Percentiles rank a stretch among this genome's conserved stretches.
Evolutionary conservation across 768 basidiomycete genomes (phyloP).

Genomic region (Hygrophoropsis aurantiaca): DNA sequence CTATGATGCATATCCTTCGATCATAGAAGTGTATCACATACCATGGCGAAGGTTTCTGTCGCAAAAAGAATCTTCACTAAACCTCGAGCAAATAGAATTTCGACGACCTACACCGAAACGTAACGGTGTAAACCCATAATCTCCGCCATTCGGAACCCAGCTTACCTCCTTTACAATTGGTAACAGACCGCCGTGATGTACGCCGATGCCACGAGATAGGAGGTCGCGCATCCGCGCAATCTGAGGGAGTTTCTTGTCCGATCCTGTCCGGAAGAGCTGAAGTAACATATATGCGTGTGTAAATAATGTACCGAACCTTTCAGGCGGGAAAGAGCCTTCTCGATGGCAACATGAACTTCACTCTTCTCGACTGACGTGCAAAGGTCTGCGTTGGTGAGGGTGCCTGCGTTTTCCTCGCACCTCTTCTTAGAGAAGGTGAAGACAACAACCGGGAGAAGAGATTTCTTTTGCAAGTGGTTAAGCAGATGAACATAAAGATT

Average conservation of each 20-base stretch:
- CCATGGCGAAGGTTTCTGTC: conserved; percentile 99
- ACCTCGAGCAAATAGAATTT: conserved; percentile 93
- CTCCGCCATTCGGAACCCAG: background rate
- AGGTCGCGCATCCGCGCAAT: conserved; percentile 88
- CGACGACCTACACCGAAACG: conserved; percentile 68
- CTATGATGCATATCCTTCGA: conserved; percentile 9
- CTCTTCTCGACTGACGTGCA: conserved; percentile 92
- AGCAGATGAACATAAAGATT: conserved; percentile 94
- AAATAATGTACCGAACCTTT: conserved; percentile 59
- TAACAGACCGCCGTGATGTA: conserved; percentile 95
- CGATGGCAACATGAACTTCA: conserved; percentile 92
- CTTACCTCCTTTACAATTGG: conserved; percentile 95
- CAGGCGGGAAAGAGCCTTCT: conserved; percentile 85
- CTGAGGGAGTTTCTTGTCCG: conserved; percentile 91
- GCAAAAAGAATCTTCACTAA: conserved; percentile 96
- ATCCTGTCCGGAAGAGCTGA: conserved; percentile 47
- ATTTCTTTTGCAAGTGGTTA: conserved; percentile 79
- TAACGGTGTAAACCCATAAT: conserved; percentile 3
- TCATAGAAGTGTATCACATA: conserved; percentile 30
- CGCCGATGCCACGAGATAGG: conserved; percentile 89
- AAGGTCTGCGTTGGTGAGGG: conserved; percentile 84
- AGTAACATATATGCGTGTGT: background rate
- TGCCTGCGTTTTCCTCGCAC: conserved; percentile 95
- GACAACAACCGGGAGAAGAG: conserved; percentile 88
- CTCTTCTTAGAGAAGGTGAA: conserved; percentile 97